These are phyloP conservation scores for Tuber magnatum DNA, from an alignment of 495 filamentous ascomycete species.

Conservation along the genomic window DNA sequence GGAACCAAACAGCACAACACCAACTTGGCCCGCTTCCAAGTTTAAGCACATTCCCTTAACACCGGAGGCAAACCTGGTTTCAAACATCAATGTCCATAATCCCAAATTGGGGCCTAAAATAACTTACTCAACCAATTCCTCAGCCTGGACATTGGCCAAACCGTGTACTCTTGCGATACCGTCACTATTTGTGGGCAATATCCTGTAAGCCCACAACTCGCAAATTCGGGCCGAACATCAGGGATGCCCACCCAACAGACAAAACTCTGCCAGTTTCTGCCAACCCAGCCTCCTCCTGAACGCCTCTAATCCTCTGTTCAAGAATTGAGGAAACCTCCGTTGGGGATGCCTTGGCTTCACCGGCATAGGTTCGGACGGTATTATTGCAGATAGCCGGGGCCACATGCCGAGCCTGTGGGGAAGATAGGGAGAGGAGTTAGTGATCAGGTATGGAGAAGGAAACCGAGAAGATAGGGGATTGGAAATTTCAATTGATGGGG, in stretches of 20 bases:
- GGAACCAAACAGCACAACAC: slow-evolving; percentile 99
- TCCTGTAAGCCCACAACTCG: neutral
- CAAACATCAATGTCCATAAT: slow-evolving; percentile 14
- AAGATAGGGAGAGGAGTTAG: slow-evolving; percentile 44
- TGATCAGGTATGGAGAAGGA: slow-evolving; percentile 26
- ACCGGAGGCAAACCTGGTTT: slow-evolving; percentile 86
- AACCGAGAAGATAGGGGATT: slow-evolving; percentile 39
- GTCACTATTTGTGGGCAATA: slow-evolving; percentile 57
- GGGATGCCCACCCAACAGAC: slow-evolving; percentile 80
- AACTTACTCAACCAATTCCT: slow-evolving; percentile 97
- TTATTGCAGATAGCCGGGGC: slow-evolving; percentile 64
- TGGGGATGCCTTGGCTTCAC: slow-evolving; percentile 87
- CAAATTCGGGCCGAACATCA: neutral
- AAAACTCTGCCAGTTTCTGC: slow-evolving; percentile 98
- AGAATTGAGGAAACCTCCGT: slow-evolving; percentile 99
- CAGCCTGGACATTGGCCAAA: slow-evolving; percentile 99
- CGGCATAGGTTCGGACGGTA: slow-evolving; percentile 81
- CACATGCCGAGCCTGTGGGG: slow-evolving; percentile 69
- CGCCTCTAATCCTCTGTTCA: slow-evolving; percentile 96
- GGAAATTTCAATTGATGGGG: slow-evolving; percentile 41
- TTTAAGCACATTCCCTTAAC: slow-evolving; percentile 99
- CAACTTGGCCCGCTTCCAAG: slow-evolving; percentile 98
- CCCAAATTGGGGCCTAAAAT: slow-evolving; percentile 35
- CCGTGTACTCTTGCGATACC: slow-evolving; percentile 99
- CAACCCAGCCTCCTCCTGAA: slow-evolving; percentile 89